Conservation (phyloP, 2,329 filamentous ascomycete species). For the Elsinoe necatrix region DNA sequence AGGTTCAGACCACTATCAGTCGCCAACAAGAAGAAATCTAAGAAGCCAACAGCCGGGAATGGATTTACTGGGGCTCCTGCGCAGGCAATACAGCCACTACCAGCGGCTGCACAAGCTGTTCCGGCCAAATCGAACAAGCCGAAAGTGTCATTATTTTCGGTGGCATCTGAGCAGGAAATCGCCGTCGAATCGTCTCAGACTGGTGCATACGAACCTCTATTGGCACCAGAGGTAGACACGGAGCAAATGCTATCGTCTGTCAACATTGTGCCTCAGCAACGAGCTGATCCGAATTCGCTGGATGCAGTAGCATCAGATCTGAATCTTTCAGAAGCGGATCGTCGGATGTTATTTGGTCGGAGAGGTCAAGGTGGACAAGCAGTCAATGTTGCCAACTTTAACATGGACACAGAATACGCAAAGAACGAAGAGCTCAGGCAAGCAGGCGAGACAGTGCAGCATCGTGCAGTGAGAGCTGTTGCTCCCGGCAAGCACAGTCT, state of each 20-base stretch:
- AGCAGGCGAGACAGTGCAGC: conserved; percentile 57
- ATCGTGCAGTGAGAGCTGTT: conserved; percentile 76
- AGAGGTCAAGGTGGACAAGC: conserved; percentile 38
- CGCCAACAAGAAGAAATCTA: conserved; percentile 53
- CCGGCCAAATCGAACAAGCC: conserved; percentile 37
- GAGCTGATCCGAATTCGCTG: conserved; percentile 47
- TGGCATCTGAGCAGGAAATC: conserved; percentile 37
- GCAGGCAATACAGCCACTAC: conserved; percentile 15
- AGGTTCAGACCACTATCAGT: conserved; percentile 89
- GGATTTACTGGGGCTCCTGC: conserved; percentile 24
- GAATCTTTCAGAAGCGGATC: conserved; percentile 66
- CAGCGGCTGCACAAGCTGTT: conserved; percentile 20
- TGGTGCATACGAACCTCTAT: conserved; percentile 33
- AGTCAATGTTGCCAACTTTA: conserved; percentile 72
- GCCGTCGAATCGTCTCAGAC: conserved; percentile 16
- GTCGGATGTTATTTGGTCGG: conserved; percentile 80
- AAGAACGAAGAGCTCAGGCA: conserved; percentile 71
- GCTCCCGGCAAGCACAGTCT: conserved; percentile 84
- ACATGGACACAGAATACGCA: conserved; percentile 78
- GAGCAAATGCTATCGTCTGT: conserved; percentile 13
- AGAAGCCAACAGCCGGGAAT: conserved; percentile 37
- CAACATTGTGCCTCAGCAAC: conserved; percentile 11
- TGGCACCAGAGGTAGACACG: conserved; percentile 18
- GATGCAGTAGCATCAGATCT: conserved; percentile 65
- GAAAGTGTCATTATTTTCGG: conserved; percentile 63